Base-by-base conservation (phyloP, 1,284 basidiomycete species). In the Ustilago loliicola region DNA sequence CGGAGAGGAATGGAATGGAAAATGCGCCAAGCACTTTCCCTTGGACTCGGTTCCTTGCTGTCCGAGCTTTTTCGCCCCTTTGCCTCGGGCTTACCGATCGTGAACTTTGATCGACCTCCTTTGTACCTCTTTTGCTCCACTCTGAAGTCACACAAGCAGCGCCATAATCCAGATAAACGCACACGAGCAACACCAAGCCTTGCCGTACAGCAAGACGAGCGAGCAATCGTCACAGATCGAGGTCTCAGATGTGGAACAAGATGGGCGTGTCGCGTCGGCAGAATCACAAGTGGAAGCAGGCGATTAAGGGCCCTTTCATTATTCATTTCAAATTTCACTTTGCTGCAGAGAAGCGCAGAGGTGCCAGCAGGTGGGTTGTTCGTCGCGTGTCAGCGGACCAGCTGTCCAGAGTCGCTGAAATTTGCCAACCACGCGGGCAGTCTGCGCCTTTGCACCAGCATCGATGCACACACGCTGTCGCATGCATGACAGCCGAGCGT, bases 401-500 rank as follows among this genome's bases (percentile, higher is more conserved):
- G 11, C 52, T 53, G 52, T 53, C 52, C 10, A 53, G 10, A 32
- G 10, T 53, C 32, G 52, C 52, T 34, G 21, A 23, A 21, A 27
- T 45, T 45, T 45, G 13, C n/a, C 36, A n/a, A 6, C 4, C 53
- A 55, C 19, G 34, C 34, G 53, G 53, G 9, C 32, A 10, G 30
- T 53, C n/a, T 53, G 29, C 32, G 45, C 45, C 5, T 9, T 47
- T 5, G 45, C 11, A 47, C 45, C 48, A 27, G 23, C 48, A 21
- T 48, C 23, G 25, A 38, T 38, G 40, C 40, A 40, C 27, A 34
- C 56, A 30, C 10, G 25, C 56, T n/a, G 29, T 58, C 11, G 56
- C 56, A 45, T 34, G 56, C 56, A 45, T 58, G 29, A 47, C 53
- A 55, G 53, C 53, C 34, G 53, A 55, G 30, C 19, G 23, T 36